Percentiles rank a stretch among this genome's conserved stretches.
Conservation (phyloP, 31 red algal genomes). For the Odonthalia washingtoniensis region DNA sequence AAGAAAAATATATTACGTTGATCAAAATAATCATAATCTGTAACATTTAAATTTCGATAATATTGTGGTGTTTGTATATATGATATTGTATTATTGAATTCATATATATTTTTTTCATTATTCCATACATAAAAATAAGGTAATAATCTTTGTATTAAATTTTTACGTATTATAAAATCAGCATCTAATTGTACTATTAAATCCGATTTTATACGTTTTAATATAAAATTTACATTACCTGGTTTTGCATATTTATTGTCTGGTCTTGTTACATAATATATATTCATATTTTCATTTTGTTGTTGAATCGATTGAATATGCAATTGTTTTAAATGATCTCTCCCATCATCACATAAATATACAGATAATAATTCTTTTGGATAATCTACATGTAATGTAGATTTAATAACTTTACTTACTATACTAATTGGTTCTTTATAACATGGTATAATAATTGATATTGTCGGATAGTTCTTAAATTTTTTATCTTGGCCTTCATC, state of each 20-base stretch:
- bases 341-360: constrained; percentile 41
- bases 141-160: constrained; percentile 29
- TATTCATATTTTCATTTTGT: constrained; percentile 5
- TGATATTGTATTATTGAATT: constrained; percentile 4
- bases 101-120: background rate
- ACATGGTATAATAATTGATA: constrained; percentile 11
- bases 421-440: background rate
- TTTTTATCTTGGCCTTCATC: background rate
- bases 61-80: constrained; percentile 16
- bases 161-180: constrained; percentile 4
- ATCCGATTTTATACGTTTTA: background rate
- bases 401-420: background rate
- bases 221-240: constrained; percentile 13
- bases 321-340: constrained; percentile 10
- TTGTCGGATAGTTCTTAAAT: background rate
- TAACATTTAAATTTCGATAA: constrained; percentile 7
- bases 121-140: constrained; percentile 37
- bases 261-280: constrained; percentile 22
- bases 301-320: background rate
- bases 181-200: constrained; percentile 10
- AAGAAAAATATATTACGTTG: constrained; percentile 29
- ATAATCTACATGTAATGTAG: constrained; percentile 12
- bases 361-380: background rate
- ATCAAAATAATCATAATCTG: constrained; percentile 20
- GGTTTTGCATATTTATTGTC: constrained; percentile 24